Evolutionary conservation across 2,329 filamentous ascomycete species (phyloP).

Genomic region (Alternaria postmessia): DNA sequence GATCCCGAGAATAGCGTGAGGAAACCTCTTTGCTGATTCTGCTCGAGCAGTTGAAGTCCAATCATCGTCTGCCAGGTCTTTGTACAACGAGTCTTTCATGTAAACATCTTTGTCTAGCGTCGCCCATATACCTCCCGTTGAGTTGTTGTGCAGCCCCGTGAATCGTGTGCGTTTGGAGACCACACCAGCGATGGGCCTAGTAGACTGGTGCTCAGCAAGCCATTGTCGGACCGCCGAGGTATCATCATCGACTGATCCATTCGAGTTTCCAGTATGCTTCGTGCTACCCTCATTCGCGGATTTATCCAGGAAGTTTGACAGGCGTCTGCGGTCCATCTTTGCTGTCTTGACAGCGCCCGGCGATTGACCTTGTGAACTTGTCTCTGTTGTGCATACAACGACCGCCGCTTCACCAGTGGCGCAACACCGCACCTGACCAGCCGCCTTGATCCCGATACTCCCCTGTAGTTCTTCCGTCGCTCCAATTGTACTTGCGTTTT

Average conservation of each 20-base stretch:
- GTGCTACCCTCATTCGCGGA: conserved; percentile 24
- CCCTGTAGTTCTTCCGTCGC: conserved; percentile 49
- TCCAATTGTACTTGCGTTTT: conserved; percentile 56
- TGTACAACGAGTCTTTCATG: conserved; percentile 47
- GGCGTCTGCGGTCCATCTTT: conserved; percentile 53
- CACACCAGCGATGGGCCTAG: conserved; percentile 57
- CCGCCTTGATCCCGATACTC: conserved; percentile 40
- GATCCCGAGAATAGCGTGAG: conserved; percentile 61
- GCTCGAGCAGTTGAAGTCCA: conserved; percentile 39
- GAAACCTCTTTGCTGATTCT: conserved; percentile 50
- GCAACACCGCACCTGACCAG: conserved; percentile 47
- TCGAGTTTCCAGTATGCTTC: conserved; percentile 11
- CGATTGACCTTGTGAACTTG: conserved; percentile 20
- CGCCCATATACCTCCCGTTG: conserved; percentile 56
- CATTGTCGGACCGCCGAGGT: conserved; percentile 51
- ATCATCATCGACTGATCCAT: conserved; percentile 15
- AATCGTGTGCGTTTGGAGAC: conserved; percentile 59
- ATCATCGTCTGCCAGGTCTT: conserved; percentile 41
- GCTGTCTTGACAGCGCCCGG: conserved; percentile 35
- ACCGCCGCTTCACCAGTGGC: conserved; percentile 45
- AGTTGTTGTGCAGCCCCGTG: conserved; percentile 56
- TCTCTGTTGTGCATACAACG: conserved; percentile 30
- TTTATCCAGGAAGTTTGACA: conserved; percentile 51
- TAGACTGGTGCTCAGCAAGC: conserved; percentile 54
- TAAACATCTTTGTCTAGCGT: conserved; percentile 58